Evolutionary conservation across 2,329 filamentous ascomycete genomes (phyloP).

Genomic region (Dothidotthia symphoricarpi): DNA sequence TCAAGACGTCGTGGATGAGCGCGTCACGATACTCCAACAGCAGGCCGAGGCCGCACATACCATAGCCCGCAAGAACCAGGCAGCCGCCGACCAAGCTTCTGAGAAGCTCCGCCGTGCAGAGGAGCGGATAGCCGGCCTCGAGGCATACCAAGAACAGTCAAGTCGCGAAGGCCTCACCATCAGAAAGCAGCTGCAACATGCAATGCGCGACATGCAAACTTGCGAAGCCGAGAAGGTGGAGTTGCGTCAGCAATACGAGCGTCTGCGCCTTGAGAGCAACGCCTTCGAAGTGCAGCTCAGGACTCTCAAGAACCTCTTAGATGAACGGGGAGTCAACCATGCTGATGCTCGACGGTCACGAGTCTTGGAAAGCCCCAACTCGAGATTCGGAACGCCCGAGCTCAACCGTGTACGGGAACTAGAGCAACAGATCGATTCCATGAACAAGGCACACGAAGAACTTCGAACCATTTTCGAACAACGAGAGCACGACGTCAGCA

Average conservation of each 20-base stretch:
- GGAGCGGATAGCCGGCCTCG: slow-evolving; percentile 92
- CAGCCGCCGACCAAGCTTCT: slow-evolving; percentile 79
- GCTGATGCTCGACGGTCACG: slow-evolving; percentile 70
- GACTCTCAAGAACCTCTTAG: slow-evolving; percentile 87
- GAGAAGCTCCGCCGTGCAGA: slow-evolving; percentile 90
- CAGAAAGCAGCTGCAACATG: slow-evolving; percentile 81
- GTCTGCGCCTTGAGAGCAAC: slow-evolving; percentile 89
- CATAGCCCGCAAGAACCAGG: slow-evolving; percentile 83
- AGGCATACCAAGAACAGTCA: slow-evolving; percentile 95
- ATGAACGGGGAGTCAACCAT: slow-evolving; percentile 82
- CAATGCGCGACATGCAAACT: slow-evolving; percentile 79
- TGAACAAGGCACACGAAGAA: slow-evolving; percentile 79
- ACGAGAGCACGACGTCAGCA: slow-evolving; percentile 83
- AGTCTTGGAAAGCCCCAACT: slow-evolving; percentile 69
- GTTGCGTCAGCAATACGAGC: slow-evolving; percentile 76
- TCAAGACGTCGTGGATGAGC: slow-evolving; percentile 56
- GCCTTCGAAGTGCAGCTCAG: slow-evolving; percentile 89
- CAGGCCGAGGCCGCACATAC: slow-evolving; percentile 76
- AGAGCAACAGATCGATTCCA: slow-evolving; percentile 79
- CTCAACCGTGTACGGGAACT: slow-evolving; percentile 76
- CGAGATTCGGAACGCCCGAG: slow-evolving; percentile 74
- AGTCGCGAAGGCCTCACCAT: slow-evolving; percentile 90
- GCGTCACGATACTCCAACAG: slow-evolving; percentile 70
- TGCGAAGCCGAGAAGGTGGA: slow-evolving; percentile 78
- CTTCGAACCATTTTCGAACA: slow-evolving; percentile 73